Conservation (phyloP, 202 grass and related monocot genomes). For the Zoysia matrella region DNA sequence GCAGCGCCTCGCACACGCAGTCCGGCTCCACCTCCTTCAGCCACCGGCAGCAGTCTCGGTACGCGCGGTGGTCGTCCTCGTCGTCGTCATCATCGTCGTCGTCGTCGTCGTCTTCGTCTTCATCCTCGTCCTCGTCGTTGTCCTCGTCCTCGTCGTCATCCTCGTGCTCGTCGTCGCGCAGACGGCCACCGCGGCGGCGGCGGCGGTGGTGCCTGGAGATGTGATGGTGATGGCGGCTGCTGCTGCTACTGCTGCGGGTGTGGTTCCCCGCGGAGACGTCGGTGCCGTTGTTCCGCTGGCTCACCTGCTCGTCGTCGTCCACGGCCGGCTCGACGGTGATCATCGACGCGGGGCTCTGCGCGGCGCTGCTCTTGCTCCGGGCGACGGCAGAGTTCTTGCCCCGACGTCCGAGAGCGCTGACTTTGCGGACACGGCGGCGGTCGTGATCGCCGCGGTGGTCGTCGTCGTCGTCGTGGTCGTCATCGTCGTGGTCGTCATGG, state of each 20-base stretch:
- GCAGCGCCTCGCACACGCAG: conserved; percentile 75
- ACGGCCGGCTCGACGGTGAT: conserved; percentile 40
- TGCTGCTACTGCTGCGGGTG: not conserved
- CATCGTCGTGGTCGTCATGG: not conserved
- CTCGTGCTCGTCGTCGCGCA: not conserved
- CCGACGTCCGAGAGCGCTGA: no score
- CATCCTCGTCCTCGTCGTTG: not conserved
- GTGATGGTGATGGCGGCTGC: not conserved
- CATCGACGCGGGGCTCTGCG: conserved; percentile 20
- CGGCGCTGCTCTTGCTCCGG: no score
- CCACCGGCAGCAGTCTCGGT: conserved; percentile 83
- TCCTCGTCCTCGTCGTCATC: not conserved
- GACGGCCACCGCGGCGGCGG: not conserved
- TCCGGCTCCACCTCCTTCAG: conserved; percentile 73
- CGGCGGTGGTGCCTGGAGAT: not conserved
- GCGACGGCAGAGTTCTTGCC: no score
- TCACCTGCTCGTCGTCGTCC: not conserved
- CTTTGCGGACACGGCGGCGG: not conserved
- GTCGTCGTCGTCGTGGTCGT: not conserved
- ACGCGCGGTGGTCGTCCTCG: conserved; percentile 49
- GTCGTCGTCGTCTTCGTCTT: not conserved
- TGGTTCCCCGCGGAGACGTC: conserved; percentile 12
- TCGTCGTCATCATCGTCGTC: conserved; percentile 15
- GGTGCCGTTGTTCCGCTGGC: conserved; percentile 19
- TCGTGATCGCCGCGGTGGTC: not conserved